Evolutionary conservation across 176 grass and related monocot genomes (phyloP), one percentile per base, ranked within the genome.

Genomic region (Oryza brachyantha): DNA sequence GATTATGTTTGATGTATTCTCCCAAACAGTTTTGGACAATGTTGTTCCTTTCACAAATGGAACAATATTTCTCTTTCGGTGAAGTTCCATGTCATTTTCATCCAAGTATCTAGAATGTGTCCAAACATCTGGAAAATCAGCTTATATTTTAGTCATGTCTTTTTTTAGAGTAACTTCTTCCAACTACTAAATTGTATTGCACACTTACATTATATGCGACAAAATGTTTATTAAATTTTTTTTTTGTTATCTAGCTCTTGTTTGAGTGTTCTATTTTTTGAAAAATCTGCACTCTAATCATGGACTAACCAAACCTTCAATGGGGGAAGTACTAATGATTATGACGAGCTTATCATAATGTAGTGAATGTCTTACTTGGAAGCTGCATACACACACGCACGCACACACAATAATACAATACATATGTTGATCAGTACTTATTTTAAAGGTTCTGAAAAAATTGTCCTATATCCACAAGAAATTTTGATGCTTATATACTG

Each of bases 21-120:
- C 68, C 19, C 29, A 50, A 29, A 21, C 50, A 48, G 24, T 61
- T 83, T 57, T 66, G 52, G 68, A 79, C 62, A 43, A 79, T 74
- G 46, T 27, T 79, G 70, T 57, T 65, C 29, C 75, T 72, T 79
- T 85, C 77, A 36, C 1, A 84, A 21, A 55, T 84, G 69, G 63
- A 74, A 63, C 5, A 39, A 5, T 46, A 61, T 64, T 61, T 88
- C 22, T 66, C 63, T 29, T 68, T 66, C 14, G 29, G 16, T 5
- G 3, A 67, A 26, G 40, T 36, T 45, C 61, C 35, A 10, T 14
- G 13, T 75, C 37, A 62, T 5, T 29, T 81, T 40, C 5, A 48
- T 80, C 54, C 28, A 60, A 31, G 14, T 68, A 74, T 67, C 72
- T 80, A 13, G 22, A 75, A 36, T 41, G 36, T 13, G 73, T 54